Conservation (phyloP, 495 filamentous ascomycete species). For the Cenococcum geophilum region DNA sequence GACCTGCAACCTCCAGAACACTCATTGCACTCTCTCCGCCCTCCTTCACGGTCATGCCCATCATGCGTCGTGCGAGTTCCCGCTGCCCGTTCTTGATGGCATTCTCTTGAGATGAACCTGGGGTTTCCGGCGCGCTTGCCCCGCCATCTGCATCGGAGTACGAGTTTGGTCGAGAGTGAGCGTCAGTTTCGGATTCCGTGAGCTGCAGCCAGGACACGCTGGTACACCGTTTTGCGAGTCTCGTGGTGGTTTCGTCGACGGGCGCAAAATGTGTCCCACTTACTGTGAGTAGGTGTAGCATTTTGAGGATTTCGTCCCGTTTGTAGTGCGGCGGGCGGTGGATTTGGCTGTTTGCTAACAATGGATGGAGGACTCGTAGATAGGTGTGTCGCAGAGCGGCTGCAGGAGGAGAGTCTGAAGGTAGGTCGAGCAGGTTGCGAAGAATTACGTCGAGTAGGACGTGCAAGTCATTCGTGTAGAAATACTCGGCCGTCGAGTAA, state of each 20-base stretch:
- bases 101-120: conserved; percentile 7
- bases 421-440: conserved; percentile 88
- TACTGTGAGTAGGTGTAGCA: conserved; percentile 59
- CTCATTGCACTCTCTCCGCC: conserved; percentile 32
- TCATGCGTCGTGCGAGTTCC: conserved; percentile 28
- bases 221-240: conserved; percentile 74
- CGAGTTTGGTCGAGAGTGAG: neutral
- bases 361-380: conserved; percentile 85
- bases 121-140: conserved; percentile 13
- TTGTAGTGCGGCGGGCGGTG: conserved; percentile 81
- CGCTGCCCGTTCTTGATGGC: conserved; percentile 23
- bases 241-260: conserved; percentile 79
- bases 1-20: conserved; percentile 69
- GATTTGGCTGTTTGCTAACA: conserved; percentile 86
- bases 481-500: conserved; percentile 86
- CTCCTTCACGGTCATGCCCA: conserved; percentile 33
- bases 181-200: neutral
- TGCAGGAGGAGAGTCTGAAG: conserved; percentile 49
- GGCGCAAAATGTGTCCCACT: conserved; percentile 73
- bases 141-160: conserved; percentile 15
- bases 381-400: conserved; percentile 87
- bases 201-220: conserved; percentile 72
- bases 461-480: conserved; percentile 94
- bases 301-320: conserved; percentile 68
- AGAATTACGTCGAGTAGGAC: conserved; percentile 95